Base-by-base conservation (phyloP, 176 grass and related monocot species). In the Metroxylon sagu region DNA sequence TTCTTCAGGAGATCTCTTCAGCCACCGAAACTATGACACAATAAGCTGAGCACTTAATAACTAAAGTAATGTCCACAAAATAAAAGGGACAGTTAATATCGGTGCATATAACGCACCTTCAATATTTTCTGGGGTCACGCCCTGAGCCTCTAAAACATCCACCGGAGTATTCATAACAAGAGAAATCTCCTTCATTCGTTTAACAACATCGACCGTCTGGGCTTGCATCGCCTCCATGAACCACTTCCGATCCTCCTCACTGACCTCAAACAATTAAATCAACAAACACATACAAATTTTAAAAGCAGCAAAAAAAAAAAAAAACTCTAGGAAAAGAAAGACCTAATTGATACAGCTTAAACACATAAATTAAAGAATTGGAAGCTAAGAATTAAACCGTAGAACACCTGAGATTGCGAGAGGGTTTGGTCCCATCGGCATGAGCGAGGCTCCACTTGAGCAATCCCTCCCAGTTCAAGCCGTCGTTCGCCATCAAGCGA, bases 171-270 rank as follows among this genome's bases (percentile, higher is more conserved):
- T 85, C 93, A 98, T 92, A 61, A 98, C 93, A 35, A 71, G 81
- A 5, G 79, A 78, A 5, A 98, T 98, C 75, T 98, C 88, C 67
- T 98, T 89, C 93, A 92, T 98, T 59, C 93, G 74, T 67, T 83
- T 72, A 0, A 89, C 80, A 15, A 89, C 80, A 74, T 89, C 86
- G 31, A 87, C 67, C 39, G 70, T 70, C 61, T 81, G 79, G 50
- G 53, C 66, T 59, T 83, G 75, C 66, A 86, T 73, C 64, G 90
- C 90, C 74, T 95, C 90, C 82, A 64, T 76, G 51, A 95, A 79
- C 90, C 90, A 95, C 62, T 69, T 71, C 77, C 74, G 63, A 23
- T 81, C 79, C 64, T 95, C 86, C 70, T 90, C 79, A 18, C 90
- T 95, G 61, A 17, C 6, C 31, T 8, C 10, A 3, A 43, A 14